Conservation (phyloP, 495 filamentous ascomycete genomes). For the Tetracladium marchalianum region DNA sequence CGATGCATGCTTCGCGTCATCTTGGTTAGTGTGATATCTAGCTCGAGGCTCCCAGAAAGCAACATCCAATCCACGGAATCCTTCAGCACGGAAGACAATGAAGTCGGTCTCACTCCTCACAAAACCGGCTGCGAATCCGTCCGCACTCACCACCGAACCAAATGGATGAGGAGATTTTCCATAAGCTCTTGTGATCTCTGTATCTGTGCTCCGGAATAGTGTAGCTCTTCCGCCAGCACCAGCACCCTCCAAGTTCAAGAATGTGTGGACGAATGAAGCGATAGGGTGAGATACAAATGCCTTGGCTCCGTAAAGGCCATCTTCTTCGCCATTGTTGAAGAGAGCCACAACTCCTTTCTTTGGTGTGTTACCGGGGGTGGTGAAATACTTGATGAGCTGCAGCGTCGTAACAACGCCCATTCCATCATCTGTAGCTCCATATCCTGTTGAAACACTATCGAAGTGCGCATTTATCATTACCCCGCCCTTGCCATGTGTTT, state of each 20-base stretch:
- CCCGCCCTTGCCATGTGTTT: slow-evolving; percentile 53
- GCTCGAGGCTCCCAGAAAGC: slow-evolving; percentile 80
- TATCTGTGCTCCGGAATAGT: slow-evolving; percentile 78
- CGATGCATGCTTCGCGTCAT: slow-evolving; percentile 71
- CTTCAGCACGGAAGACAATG: slow-evolving; percentile 70
- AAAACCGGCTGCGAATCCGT: slow-evolving; percentile 71
- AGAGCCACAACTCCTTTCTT: slow-evolving; percentile 73
- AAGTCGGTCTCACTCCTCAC: slow-evolving; percentile 87
- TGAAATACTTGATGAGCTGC: slow-evolving; percentile 85
- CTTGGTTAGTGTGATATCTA: slow-evolving; percentile 84
- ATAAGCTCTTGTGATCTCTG: slow-evolving; percentile 77
- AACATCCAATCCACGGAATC: slow-evolving; percentile 81
- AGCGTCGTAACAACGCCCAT: slow-evolving; percentile 78
- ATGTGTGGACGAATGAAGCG: slow-evolving; percentile 64
- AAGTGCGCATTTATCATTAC: slow-evolving; percentile 94
- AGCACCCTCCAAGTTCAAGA: slow-evolving; percentile 91
- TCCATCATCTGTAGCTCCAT: slow-evolving; percentile 88
- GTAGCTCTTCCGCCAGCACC: slow-evolving; percentile 86
- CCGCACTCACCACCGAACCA: slow-evolving; percentile 67
- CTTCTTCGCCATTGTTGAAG: slow-evolving; percentile 94
- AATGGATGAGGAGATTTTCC: slow-evolving; percentile 62
- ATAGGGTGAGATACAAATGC: slow-evolving; percentile 80
- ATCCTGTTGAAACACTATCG: slow-evolving; percentile 85
- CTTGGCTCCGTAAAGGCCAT: slow-evolving; percentile 80
- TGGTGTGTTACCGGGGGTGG: slow-evolving; percentile 61